These are phyloP conservation scores for Trichomonas vaginalis DNA, from an alignment of 208 protist species.

Conservation along the genomic window DNA sequence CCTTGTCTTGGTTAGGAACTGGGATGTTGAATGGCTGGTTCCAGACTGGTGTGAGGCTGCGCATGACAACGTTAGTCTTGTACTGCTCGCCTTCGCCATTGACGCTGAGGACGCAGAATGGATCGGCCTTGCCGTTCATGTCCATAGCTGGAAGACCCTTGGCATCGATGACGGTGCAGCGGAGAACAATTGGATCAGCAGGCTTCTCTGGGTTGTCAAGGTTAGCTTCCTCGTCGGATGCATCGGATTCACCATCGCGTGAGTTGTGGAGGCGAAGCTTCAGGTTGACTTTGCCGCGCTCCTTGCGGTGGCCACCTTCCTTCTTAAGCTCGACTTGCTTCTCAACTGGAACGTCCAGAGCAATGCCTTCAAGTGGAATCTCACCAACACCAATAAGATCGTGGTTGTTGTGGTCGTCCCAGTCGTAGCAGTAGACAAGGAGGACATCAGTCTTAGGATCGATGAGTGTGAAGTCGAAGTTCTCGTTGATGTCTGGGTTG, in stretches of 20 bases:
- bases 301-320: too few relatives aligned
- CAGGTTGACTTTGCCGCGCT: too few relatives aligned
- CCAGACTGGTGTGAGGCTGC: not conserved
- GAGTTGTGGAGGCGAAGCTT: too few relatives aligned
- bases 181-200: too few relatives aligned
- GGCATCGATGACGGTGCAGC: not conserved
- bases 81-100: not conserved
- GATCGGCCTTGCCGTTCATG: not conserved
- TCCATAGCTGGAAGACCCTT: not conserved
- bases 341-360: too few relatives aligned
- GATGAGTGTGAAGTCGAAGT: not conserved
- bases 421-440: not conserved
- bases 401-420: not conserved
- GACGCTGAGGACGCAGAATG: not conserved
- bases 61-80: not conserved
- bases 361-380: too few relatives aligned
- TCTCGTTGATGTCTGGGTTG: not conserved
- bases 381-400: not conserved
- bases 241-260: too few relatives aligned
- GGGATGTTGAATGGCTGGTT: not conserved
- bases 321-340: too few relatives aligned
- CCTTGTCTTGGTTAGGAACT: not conserved
- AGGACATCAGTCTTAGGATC: not conserved
- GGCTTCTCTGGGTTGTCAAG: too few relatives aligned
- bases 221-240: too few relatives aligned